These are phyloP conservation scores for Micractinium conductrix DNA, from an alignment of 139 green algal genomes.

Conservation along the genomic window DNA sequence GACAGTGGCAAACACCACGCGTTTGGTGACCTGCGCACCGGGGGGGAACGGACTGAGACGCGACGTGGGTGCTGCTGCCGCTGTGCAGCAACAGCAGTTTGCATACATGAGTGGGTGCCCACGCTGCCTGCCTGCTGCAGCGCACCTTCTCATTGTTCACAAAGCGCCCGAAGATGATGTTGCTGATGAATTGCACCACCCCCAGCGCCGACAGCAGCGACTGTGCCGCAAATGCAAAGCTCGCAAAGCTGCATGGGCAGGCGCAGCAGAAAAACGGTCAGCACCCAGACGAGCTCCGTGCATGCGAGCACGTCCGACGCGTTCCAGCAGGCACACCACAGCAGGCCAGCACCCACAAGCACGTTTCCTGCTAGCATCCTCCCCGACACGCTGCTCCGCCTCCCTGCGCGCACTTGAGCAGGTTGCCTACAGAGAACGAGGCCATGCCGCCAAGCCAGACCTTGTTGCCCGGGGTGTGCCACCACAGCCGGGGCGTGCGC, in stretches of 20 bases:
- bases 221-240: constrained; percentile 81
- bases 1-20: constrained; percentile 71
- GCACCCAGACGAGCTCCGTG: background rate
- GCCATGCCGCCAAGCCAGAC: constrained; percentile 78
- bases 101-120: background rate
- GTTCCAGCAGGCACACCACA: background rate
- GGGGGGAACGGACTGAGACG: background rate
- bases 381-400: background rate
- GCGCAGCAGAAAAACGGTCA: background rate
- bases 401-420: constrained; percentile 59
- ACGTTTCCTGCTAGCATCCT: background rate
- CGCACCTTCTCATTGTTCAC: constrained; percentile 82
- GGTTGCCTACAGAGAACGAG: constrained; percentile 76
- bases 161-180: constrained; percentile 83
- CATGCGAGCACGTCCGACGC: background rate
- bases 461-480: constrained; percentile 23
- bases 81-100: background rate
- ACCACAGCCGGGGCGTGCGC: background rate
- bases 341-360: background rate
- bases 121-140: background rate
- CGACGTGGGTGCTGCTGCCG: no score
- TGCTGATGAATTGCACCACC: constrained; percentile 88
- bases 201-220: constrained; percentile 86
- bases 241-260: constrained; percentile 23
- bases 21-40: constrained; percentile 57